phyloP scores from a whole-genome alignment of 345 rosid genomes.

The Ceriops decandra region DNA sequence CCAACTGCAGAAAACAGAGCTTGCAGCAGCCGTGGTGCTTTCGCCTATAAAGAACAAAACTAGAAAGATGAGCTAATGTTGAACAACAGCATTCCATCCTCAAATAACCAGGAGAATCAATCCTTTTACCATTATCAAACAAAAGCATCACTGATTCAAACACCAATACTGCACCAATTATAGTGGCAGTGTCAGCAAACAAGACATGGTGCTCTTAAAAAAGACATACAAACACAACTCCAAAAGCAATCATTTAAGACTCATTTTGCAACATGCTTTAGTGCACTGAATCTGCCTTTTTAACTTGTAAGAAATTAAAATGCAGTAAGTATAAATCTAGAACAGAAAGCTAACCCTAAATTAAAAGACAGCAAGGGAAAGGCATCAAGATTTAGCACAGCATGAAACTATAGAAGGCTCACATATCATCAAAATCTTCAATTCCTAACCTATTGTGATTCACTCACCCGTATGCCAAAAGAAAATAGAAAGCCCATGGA shows the following conservation, averaged over 20 bases:
- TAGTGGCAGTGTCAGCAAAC: not conserved
- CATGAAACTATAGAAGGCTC: no score
- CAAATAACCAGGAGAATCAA: not conserved
- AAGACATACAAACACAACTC: not conserved
- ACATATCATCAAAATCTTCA: not conserved
- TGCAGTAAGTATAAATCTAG: not conserved
- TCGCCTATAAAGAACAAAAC: slow-evolving; percentile 41
- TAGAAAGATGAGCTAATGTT: not conserved
- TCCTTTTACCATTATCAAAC: slow-evolving; percentile 1
- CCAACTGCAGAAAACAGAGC: slow-evolving; percentile 83
- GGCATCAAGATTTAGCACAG: no score
- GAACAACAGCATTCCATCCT: not conserved
- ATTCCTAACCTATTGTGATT: not conserved
- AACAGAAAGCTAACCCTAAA: not conserved
- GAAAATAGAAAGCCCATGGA: not conserved
- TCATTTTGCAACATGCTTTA: not conserved
- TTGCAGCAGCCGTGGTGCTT: slow-evolving; percentile 71
- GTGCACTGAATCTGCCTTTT: not conserved
- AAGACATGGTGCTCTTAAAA: not conserved
- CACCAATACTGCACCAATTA: not conserved
- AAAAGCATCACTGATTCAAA: slow-evolving; percentile 4
- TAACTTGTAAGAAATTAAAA: not conserved
- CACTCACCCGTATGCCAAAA: no score
- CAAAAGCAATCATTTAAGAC: not conserved
- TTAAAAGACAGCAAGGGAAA: not conserved